These are phyloP conservation scores for Termitomyces sp. DNA, from an alignment of 768 basidiomycete genomes.

Conservation along the genomic window DNA sequence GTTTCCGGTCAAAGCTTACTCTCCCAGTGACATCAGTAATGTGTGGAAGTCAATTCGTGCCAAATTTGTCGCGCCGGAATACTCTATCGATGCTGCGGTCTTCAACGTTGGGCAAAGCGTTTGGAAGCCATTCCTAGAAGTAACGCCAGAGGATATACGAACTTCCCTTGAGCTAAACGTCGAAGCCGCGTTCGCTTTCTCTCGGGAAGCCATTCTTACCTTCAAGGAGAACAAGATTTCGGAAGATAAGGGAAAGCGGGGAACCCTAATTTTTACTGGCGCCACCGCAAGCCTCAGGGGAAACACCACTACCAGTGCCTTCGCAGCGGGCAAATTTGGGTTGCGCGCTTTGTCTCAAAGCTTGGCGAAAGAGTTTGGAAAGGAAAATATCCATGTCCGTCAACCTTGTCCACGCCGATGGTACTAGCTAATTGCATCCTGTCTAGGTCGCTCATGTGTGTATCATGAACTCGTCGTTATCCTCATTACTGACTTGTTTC, in stretches of 20 bases:
- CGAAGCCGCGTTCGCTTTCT: conserved; percentile 61
- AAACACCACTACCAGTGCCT: conserved; percentile 57
- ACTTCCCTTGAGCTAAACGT: conserved; percentile 50
- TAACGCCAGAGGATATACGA: conserved; percentile 58
- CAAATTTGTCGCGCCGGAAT: conserved; percentile 46
- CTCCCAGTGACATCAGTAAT: conserved; percentile 47
- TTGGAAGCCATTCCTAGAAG: conserved; percentile 67
- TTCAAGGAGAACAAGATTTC: conserved; percentile 58
- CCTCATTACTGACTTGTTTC: background rate
- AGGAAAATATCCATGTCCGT: conserved; percentile 67
- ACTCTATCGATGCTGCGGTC: conserved; percentile 56
- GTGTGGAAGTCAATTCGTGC: conserved; percentile 47
- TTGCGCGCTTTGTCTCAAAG: conserved; percentile 66
- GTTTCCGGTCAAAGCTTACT: conserved; percentile 54
- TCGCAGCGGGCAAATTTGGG: conserved; percentile 65
- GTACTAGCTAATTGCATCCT: background rate
- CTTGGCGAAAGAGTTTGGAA: conserved; percentile 72
- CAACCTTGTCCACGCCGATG: background rate
- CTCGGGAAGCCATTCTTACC: conserved; percentile 55
- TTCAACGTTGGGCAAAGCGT: conserved; percentile 60
- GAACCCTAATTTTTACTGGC: conserved; percentile 70
- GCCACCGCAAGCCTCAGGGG: conserved; percentile 69
- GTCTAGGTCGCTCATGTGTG: conserved; percentile 64
- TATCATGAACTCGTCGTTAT: conserved; percentile 10
- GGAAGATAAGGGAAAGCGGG: conserved; percentile 52